phyloP scores from a whole-genome alignment of 148 eudicot genomes.

The Nepenthes gracilis region DNA sequence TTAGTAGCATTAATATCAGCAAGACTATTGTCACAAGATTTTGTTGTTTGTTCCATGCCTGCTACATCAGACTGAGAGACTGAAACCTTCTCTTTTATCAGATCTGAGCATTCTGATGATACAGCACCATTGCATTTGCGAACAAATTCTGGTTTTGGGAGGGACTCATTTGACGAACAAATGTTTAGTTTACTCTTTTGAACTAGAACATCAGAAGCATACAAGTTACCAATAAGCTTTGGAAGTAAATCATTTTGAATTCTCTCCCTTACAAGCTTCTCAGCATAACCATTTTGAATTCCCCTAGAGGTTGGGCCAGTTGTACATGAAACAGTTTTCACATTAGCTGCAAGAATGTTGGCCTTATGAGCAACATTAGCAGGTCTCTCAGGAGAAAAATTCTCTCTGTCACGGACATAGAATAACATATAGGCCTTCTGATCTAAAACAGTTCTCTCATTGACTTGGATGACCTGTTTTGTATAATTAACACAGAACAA shows the following conservation, averaged over 20 bases:
- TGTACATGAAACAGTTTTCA: conserved; percentile 26
- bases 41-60: conserved; percentile 1
- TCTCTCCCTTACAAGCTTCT: conserved; percentile 1
- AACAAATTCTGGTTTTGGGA: conserved; percentile 12
- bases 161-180: conserved; percentile 10
- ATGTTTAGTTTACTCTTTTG: conserved; percentile 10
- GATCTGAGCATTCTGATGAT: conserved; percentile 5
- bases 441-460: conserved; percentile 64
- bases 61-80: conserved; percentile 3
- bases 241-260: conserved; percentile 13
- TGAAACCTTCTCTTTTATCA: conserved; percentile 11
- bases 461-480: conserved; percentile 65
- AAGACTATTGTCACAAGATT: conserved; percentile 1
- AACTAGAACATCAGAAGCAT: conserved; percentile 10
- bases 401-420: conserved; percentile 61
- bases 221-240: conserved; percentile 4
- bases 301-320: conserved; percentile 8
- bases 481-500: background rate
- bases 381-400: conserved; percentile 32
- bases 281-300: conserved; percentile 10
- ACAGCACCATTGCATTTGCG: conserved; percentile 7
- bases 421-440: conserved; percentile 98
- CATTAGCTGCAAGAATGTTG: conserved; percentile 18
- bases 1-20: background rate
- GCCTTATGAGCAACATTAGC: conserved; percentile 36